These are phyloP conservation scores for Ophiosphaerella herpotricha DNA, from an alignment of 2,329 filamentous ascomycete genomes.

Conservation along the genomic window DNA sequence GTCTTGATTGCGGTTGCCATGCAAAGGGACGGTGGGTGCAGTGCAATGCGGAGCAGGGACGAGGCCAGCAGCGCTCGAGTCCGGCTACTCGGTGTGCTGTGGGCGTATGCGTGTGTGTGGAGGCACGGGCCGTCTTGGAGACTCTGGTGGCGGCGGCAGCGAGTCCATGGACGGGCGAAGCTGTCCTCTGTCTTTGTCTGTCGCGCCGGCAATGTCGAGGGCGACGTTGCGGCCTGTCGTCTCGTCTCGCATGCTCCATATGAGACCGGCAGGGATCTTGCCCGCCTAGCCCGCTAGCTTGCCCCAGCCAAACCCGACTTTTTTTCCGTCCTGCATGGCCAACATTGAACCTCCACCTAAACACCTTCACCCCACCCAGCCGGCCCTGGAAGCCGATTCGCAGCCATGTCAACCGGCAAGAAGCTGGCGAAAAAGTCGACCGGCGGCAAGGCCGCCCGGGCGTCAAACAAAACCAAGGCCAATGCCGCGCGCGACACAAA, in stretches of 20 bases:
- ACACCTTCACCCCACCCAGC: not conserved
- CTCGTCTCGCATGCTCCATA: slow-evolving; percentile 19
- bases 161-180: slow-evolving; percentile 1
- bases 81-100: not conserved
- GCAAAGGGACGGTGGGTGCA: slow-evolving; percentile 13
- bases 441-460: slow-evolving; percentile 23
- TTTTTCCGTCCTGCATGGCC: slow-evolving; percentile 21
- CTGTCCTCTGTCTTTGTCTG: too few species aligned
- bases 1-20: slow-evolving; percentile 23
- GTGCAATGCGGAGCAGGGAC: not conserved
- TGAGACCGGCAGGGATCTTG: not conserved
- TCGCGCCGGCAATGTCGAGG: not conserved
- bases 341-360: slow-evolving; percentile 6
- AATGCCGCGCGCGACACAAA: slow-evolving; percentile 7
- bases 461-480: not conserved
- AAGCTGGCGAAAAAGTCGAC: slow-evolving; percentile 16
- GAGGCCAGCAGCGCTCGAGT: not conserved
- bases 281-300: too few species aligned
- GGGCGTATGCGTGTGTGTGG: not conserved
- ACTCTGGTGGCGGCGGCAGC: slow-evolving; percentile 1
- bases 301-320: slow-evolving; percentile 22
- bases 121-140: not conserved
- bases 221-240: slow-evolving; percentile 1
- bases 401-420: slow-evolving; percentile 33
- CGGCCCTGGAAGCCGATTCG: slow-evolving; percentile 7